Base-by-base conservation (phyloP, 139 green algal genomes). In the Micractinium sp. region DNA sequence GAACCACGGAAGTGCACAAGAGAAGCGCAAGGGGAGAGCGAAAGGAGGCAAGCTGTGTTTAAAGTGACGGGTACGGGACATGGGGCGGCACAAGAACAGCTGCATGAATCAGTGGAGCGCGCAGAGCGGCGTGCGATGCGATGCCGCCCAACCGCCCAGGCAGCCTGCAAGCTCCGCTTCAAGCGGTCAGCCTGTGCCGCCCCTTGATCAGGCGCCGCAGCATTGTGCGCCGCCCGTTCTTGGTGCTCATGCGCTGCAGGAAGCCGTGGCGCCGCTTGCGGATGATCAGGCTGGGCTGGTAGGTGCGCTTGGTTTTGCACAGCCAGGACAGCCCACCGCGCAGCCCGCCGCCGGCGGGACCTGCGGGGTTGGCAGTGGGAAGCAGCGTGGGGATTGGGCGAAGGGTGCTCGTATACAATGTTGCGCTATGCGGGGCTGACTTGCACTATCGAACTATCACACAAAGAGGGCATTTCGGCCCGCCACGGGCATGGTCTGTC, bases 191-290 rank as follows among this genome's bases (percentile, higher is more conserved):
- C 53, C 85, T 76, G 36, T 67, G 81, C 33, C 93, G 87, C 2
- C 93, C 93, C 47, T 91, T 92, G 12, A 29, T 14, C 39, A 56
- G 25, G 33, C 93, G 78, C 63, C 91, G 67, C 7, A 31, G 66
- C 25, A 95, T 60, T n/a, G 94, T 91, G 5, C 79, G 53, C 27
- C 90, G 85, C 22, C 93, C 93, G 63, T 88, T 86, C 38, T 67
- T 83, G 33, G 75, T 92, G 71, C 67, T 66, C 74, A 92, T 33
- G 18, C 93, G 73, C 35, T 74, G 20, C 36, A 95, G 91, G 90
- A 96, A 96, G 69, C 94, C 93, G 80, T 96, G 93, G 38, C 91
- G 87, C 14, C 93, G 91, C 92, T 96, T 96, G 71, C 94, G 88
- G 39, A 92, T 90, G 77, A 93, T 86, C 36, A 88, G 87, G 78